Evolutionary conservation across 495 filamentous ascomycete species (phyloP), one percentile per base, ranked within the genome.

Genomic region (Penicillium ucsense): DNA sequence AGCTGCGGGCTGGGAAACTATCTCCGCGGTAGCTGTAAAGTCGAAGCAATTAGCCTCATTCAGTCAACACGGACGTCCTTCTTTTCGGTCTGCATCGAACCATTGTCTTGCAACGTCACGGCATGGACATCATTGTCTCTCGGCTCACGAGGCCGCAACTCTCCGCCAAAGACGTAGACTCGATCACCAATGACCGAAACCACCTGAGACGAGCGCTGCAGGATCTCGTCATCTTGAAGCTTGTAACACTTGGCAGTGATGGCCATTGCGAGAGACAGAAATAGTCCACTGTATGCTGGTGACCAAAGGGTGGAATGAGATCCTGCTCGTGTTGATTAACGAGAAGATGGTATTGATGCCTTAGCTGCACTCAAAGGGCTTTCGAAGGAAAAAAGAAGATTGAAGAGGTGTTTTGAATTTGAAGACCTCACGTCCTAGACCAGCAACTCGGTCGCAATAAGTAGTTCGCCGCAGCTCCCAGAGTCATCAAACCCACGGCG

Each of bases 51-150:
- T 39, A 47, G 32, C 43, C 11, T 43, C 9, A 12, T 51, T 31
- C n/a, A 7, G 20, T 20, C 20, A 29, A n/a, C 9, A 47, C 7
- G 6, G 20, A 30, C 39, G 32, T 37, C 30, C 37, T 8, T 41
- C 8, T 27, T 9, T 3, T 5, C 31, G 31, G 39, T 7, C 5
- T 29, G 12, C 27, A 4, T 54, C 57, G 58, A 35, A 61, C 54
- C 30, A 9, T 9, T 39, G 9, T 37, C 34, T 1, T 20, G 20
- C 6, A 89, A 60, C 1, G 74, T 75, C 39, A 92, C 57, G 33
- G 80, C 65, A 56, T 90, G 81, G 58, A 90, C 77, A 51, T 78
- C 74, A 55, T 86, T 86, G 60, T 87, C 83, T 31, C 79, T 67
- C 8, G 81, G 79, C 57, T 56, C 66, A 46, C 54, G 72, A 38